Evolutionary conservation across 352 stramenopile species (phyloP).

Genomic region (Pythium dissimile): DNA sequence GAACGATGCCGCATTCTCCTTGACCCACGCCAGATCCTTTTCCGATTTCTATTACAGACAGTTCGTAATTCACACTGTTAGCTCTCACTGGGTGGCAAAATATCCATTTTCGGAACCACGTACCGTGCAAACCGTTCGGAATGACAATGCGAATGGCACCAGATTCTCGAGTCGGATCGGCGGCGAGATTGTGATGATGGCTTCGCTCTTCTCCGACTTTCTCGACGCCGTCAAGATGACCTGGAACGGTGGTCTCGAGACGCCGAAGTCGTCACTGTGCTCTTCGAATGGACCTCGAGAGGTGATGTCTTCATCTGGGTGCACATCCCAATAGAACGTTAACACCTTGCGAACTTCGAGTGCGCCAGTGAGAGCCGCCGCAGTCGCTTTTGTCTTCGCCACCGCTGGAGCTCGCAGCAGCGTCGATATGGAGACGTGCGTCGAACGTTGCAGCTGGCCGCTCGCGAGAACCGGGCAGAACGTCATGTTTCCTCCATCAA

Average conservation of each 20-base stretch:
- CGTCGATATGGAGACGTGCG: constrained; percentile 50
- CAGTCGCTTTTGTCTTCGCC: constrained; percentile 21
- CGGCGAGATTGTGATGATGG: constrained; percentile 59
- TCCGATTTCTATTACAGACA: constrained; percentile 49
- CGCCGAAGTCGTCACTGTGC: constrained; percentile 25
- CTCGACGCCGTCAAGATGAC: constrained; percentile 63
- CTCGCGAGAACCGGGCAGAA: constrained; percentile 64
- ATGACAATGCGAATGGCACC: constrained; percentile 65
- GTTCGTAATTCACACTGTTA: neutral
- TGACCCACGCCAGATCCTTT: constrained; percentile 54
- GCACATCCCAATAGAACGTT: constrained; percentile 77
- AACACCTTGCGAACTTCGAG: constrained; percentile 60
- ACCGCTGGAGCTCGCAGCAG: constrained; percentile 37
- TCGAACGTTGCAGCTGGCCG: constrained; percentile 56
- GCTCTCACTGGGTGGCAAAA: neutral
- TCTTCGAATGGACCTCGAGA: neutral
- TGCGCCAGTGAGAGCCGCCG: constrained; percentile 31
- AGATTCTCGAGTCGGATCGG: constrained; percentile 77
- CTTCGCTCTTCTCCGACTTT: constrained; percentile 78
- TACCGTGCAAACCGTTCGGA: constrained; percentile 72
- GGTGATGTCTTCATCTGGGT: constrained; percentile 27
- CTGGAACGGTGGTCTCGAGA: constrained; percentile 67
- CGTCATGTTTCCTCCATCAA: constrained; percentile 64
- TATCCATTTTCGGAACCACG: neutral
- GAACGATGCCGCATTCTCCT: constrained; percentile 65